phyloP scores from a whole-genome alignment of 371 early-diverging fungal species.

The Mortierella sp. region DNA sequence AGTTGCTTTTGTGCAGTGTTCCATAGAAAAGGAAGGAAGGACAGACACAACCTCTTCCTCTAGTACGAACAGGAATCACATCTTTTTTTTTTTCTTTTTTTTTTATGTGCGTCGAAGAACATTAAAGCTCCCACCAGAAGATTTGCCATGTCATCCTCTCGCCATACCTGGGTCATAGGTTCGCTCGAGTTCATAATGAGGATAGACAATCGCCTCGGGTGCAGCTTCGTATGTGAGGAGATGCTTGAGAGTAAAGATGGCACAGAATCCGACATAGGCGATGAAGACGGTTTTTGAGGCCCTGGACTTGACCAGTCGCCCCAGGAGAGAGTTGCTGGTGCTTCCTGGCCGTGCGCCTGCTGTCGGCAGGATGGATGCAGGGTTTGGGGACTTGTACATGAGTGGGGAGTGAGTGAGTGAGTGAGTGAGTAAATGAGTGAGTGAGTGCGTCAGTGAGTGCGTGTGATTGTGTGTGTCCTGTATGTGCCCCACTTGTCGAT shows the following conservation, averaged over 20 bases:
- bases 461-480: too few species aligned
- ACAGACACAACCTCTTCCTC: neutral
- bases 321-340: constrained; percentile 15
- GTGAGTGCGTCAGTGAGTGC: neutral
- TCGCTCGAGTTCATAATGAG: constrained; percentile 49
- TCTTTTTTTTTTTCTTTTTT: too few species aligned
- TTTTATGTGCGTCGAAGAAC: neutral
- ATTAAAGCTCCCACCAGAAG: neutral
- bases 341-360: constrained; percentile 35
- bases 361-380: constrained; percentile 49
- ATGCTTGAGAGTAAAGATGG: constrained; percentile 50
- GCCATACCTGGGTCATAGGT: constrained; percentile 53
- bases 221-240: constrained; percentile 37
- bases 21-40: neutral
- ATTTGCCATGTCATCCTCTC: neutral
- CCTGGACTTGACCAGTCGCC: constrained; percentile 37
- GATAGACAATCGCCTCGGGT: constrained; percentile 38
- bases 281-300: constrained; percentile 27
- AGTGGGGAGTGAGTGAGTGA: neutral
- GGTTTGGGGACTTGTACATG: constrained; percentile 40
- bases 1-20: neutral
- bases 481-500: too few species aligned
- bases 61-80: neutral
- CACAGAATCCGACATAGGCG: constrained; percentile 55
- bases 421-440: neutral